Evolutionary conservation across 306 rosid genomes (phyloP), one percentile per base, ranked within the genome.

Genomic region (Crotalaria pallida): DNA sequence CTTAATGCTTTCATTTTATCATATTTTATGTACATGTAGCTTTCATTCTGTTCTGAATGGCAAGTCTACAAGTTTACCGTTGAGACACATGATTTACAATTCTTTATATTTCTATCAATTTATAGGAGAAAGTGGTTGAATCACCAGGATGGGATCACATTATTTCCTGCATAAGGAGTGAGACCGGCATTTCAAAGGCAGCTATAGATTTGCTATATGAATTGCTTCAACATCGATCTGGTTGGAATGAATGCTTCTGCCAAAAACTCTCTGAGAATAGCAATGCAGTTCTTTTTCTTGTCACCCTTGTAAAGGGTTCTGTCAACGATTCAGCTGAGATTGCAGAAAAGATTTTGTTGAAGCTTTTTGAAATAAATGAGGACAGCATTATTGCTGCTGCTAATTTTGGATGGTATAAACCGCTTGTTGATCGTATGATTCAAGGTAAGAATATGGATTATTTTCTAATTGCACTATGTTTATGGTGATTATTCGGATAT

Each of bases 391-490:
- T 71, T 36, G 21, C 38, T 51, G 92, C 96, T 24, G 96, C 97
- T 44, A 81, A 55, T 58, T 73, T 83, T 76, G 96, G 92, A 73
- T 91, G 96, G 92, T 86, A 81, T 77, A 85, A 77, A 72, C 97
- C 97, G 16, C 90, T 91, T 33, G 79, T 82, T 36, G 81, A 84
- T 74, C 85, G 65, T 41, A 78, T 91, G 64, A 69, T 81, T 73
- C 78, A 29, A 71, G 96, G 97, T 91, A 86, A 51, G 70, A 59
- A 1, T 24, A 72, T 68, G n/a, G 61, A 62, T 71, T 61, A 5
- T 78, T 49, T 76, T 61, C 62, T 65, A 10, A 24, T 58, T 51
- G 31, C 22, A 58, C 24, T 53, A 59, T 57, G 74, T 50, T 52
- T 60, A 61, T 22, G 59, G 44, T 75, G 33, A 53, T 59, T 16